Evolutionary conservation across 768 basidiomycete species (phyloP), one percentile per base, ranked within the genome.

Genomic region (Amylocystis lapponica): DNA sequence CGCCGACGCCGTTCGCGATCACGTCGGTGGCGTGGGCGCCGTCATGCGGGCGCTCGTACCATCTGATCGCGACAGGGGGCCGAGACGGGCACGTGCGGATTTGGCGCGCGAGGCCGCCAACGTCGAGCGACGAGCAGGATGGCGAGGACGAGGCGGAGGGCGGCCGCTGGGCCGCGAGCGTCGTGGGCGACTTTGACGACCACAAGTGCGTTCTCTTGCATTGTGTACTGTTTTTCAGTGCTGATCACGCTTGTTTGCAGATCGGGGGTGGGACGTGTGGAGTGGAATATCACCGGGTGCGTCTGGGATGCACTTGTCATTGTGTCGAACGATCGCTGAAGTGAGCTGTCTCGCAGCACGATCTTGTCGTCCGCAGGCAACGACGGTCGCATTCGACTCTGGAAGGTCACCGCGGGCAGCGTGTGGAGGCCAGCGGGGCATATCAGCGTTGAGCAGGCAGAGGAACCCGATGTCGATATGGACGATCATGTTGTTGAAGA

Each of bases 1-100:
- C 33, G 43, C 64, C 71, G 9, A 62, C 71, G 12, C 67, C 75
- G 3, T 79, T 70, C 30, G 78, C 94, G 2, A 76, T 95, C 38
- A 87, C 86, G 0, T 82, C 84, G 23, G 77, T 98, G 27, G 72
- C 92, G 13, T 99, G 94, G 94, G 92, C 95, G 0, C 89, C 96
- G 0, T 85, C 85, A 0, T 95, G 91, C 47, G 96, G 95, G 5
- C 75, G 96, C 21, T 88, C 88, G 1, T 95, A 92, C 63, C 95
- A 98, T 56, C 83, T 97, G 29, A 75, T 98, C 46, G 96, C 95
- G 2, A 89, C 91, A 0, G 96, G 93, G 13, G 72, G 80, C 23
- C 73, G 92, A 23, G 93, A 96, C 59, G 92, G 93, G 1, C 75
- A 78, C 34, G 92, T 97, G 11, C 67, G 91, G 48, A 88, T 99